Evolutionary conservation across 768 basidiomycete species (phyloP).

Genomic region (Asterophora lycoperdoides): DNA sequence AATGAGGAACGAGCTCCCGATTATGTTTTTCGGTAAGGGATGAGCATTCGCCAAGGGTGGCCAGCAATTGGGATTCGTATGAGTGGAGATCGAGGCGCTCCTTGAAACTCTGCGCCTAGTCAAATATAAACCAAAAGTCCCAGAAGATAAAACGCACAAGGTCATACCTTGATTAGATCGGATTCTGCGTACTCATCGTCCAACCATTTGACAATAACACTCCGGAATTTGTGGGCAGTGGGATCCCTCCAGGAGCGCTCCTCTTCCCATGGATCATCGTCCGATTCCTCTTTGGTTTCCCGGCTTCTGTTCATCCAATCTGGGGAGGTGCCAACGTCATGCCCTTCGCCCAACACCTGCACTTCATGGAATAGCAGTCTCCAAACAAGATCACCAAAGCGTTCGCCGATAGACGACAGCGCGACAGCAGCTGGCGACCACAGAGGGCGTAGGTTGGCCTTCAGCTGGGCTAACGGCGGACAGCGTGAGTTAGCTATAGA

Average conservation of each 20-base stretch:
- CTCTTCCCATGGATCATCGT: conserved; percentile 52
- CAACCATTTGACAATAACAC: conserved; percentile 46
- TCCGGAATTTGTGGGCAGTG: conserved; percentile 57
- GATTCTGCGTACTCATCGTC: conserved; percentile 25
- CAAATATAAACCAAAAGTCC: not conserved
- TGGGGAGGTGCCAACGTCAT: not conserved
- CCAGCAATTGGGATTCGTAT: conserved; percentile 81
- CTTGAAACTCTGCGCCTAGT: conserved; percentile 27
- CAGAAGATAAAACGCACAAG: not conserved
- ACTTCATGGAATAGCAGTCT: conserved; percentile 44
- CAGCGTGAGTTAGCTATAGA: not conserved
- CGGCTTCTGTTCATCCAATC: conserved; percentile 11
- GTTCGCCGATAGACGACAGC: conserved; percentile 45
- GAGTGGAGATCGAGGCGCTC: conserved; percentile 69
- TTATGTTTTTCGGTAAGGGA: conserved; percentile 82
- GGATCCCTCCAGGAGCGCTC: conserved; percentile 81
- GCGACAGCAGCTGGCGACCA: conserved; percentile 81
- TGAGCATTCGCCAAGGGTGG: conserved; percentile 61
- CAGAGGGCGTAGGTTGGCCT: conserved; percentile 87
- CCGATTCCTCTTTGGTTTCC: conserved; percentile 17
- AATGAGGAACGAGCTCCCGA: conserved; percentile 81
- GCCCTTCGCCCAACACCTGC: conserved; percentile 22
- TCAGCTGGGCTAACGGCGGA: conserved; percentile 65
- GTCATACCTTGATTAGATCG: conserved; percentile 31
- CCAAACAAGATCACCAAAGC: conserved; percentile 77